Conservation (phyloP, 2,329 filamentous ascomycete genomes). For the Phyllosticta paracitricarpa region DNA sequence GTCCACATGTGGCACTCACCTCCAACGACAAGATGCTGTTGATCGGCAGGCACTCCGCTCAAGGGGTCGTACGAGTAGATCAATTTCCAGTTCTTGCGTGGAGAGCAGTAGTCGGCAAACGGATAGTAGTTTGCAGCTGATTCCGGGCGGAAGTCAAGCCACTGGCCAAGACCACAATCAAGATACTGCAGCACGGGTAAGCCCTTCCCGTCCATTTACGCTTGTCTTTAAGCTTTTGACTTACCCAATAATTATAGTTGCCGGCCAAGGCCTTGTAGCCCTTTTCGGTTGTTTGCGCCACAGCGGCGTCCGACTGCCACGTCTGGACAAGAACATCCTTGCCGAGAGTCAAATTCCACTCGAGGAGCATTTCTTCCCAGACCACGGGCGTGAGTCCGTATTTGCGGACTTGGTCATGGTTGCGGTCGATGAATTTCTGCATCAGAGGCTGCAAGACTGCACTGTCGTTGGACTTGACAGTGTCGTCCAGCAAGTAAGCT, state of each 20-base stretch:
- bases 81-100: slow-evolving; percentile 70
- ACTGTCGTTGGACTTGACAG: slow-evolving; percentile 55
- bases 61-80: slow-evolving; percentile 74
- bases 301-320: slow-evolving; percentile 58
- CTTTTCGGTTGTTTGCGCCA: slow-evolving; percentile 48
- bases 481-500: slow-evolving; percentile 63
- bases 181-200: slow-evolving; percentile 49
- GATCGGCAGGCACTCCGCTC: slow-evolving; percentile 44
- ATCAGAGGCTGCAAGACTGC: slow-evolving; percentile 62
- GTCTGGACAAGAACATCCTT: slow-evolving; percentile 66
- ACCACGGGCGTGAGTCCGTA: slow-evolving; percentile 63
- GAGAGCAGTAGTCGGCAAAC: slow-evolving; percentile 72
- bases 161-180: slow-evolving; percentile 72
- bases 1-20: slow-evolving; percentile 77
- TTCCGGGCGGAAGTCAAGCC: slow-evolving; percentile 60
- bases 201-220: not conserved
- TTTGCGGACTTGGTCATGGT: slow-evolving; percentile 54
- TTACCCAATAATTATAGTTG: slow-evolving; percentile 68
- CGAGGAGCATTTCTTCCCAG: slow-evolving; percentile 78
- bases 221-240: slow-evolving; percentile 16
- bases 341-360: slow-evolving; percentile 67
- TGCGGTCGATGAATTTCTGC: slow-evolving; percentile 64
- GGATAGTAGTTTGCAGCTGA: slow-evolving; percentile 38
- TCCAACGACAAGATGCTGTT: slow-evolving; percentile 61
- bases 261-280: slow-evolving; percentile 67